These are phyloP conservation scores for Cryptosporidium sp. DNA, from an alignment of 169 alveolate species.

Conservation along the genomic window DNA sequence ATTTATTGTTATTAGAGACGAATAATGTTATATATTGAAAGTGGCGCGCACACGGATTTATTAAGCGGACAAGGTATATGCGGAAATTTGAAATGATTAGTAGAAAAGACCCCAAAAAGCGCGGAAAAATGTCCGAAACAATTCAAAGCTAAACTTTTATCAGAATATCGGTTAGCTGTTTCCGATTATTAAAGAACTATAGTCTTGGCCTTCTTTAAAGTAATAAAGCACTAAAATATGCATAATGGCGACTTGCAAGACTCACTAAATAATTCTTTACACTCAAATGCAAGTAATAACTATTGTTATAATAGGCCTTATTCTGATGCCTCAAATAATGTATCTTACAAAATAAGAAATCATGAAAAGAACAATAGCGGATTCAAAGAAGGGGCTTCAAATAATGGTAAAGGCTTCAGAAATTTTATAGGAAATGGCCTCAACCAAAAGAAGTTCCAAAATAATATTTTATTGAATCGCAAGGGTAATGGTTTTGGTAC, in stretches of 20 bases:
- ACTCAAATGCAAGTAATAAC: not conserved
- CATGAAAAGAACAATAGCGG: not conserved
- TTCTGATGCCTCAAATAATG: constrained; percentile 7
- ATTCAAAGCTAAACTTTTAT: not conserved
- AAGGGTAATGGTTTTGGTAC: constrained; percentile 5
- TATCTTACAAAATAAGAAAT: constrained; percentile 7
- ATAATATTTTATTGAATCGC: not conserved
- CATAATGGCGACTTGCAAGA: constrained; percentile 34
- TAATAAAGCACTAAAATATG: constrained; percentile 14
- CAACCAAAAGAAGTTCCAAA: constrained; percentile 14
- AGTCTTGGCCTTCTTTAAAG: constrained; percentile 7
- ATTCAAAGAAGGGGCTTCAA: constrained; percentile 17
- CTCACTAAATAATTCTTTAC: constrained; percentile 20
- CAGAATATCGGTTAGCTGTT: not conserved
- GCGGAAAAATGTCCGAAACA: not conserved
- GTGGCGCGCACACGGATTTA: not conserved
- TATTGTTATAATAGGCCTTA: not conserved
- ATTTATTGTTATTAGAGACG: not conserved
- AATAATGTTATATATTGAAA: not conserved
- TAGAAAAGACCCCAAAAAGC: not conserved
- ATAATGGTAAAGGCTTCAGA: constrained; percentile 8
- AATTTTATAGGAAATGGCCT: constrained; percentile 9
- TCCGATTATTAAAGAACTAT: constrained; percentile 9
- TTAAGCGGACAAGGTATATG: not conserved
- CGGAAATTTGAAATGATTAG: not conserved